These are phyloP conservation scores for Prunus persica DNA, from an alignment of 306 rosid genomes.

Conservation along the genomic window DNA sequence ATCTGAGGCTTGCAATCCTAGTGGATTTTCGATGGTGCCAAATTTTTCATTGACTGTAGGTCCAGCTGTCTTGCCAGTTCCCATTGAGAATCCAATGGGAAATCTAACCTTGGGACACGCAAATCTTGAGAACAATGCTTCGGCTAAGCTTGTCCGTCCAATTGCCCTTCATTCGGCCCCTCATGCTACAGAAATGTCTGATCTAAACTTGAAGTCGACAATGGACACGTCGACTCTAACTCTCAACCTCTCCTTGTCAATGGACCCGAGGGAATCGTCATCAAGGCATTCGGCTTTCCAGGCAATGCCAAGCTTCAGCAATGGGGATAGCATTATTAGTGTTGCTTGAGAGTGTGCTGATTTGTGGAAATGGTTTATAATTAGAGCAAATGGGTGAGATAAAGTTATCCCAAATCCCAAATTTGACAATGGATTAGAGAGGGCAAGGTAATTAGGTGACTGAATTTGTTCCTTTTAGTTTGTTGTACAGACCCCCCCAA, in stretches of 20 bases:
- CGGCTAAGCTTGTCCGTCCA: conserved; percentile 37
- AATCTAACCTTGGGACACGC: conserved; percentile 53
- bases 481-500: conserved; percentile 58
- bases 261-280: conserved; percentile 54
- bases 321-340: conserved; percentile 67
- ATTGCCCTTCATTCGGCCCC: conserved; percentile 33
- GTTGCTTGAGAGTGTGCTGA: conserved; percentile 50
- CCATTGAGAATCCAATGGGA: conserved; percentile 45
- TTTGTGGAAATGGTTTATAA: conserved; percentile 29
- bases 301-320: conserved; percentile 53
- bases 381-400: conserved; percentile 30
- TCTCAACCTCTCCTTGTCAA: conserved; percentile 70
- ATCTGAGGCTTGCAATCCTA: conserved; percentile 44
- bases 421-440: conserved; percentile 34
- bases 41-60: conserved; percentile 41
- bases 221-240: conserved; percentile 58
- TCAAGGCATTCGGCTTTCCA: conserved; percentile 63
- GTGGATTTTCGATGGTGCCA: conserved; percentile 47
- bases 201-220: conserved; percentile 38
- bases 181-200: conserved; percentile 28
- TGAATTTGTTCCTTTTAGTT: conserved; percentile 44
- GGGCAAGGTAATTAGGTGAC: conserved; percentile 36
- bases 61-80: conserved; percentile 35
- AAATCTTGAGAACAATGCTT: conserved; percentile 31
- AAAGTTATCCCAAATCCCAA: conserved; percentile 21